A percentile compares a stretch with the other conserved stretches of the same genome.
These are phyloP conservation scores for Apostasia ramifera DNA, from an alignment of 106 monocot genomes.

Conservation along the genomic window DNA sequence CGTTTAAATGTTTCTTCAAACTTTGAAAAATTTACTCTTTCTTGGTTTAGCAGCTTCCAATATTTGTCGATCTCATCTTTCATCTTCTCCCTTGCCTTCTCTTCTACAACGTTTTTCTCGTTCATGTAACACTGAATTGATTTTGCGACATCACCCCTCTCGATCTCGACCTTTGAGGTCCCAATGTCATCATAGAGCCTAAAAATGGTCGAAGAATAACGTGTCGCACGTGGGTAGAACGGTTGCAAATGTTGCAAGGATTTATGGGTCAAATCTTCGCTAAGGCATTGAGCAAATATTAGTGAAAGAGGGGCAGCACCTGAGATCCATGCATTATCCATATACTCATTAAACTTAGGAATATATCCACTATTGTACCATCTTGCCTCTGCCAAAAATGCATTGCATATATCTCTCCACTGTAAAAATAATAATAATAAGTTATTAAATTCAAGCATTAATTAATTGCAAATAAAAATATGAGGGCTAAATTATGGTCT, in stretches of 20 bases:
- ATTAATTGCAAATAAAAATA: not conserved
- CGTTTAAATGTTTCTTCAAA: slow-evolving; percentile 1
- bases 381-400: slow-evolving; percentile 20
- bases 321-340: slow-evolving; percentile 14
- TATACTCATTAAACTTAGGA: slow-evolving; percentile 18
- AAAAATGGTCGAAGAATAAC: not conserved
- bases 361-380: slow-evolving; percentile 10
- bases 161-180: slow-evolving; percentile 18
- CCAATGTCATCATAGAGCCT: slow-evolving; percentile 22
- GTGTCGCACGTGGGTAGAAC: not conserved
- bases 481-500: too few relatives aligned
- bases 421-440: not conserved
- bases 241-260: not conserved
- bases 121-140: slow-evolving; percentile 27
- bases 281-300: not conserved
- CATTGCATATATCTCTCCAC: slow-evolving; percentile 21
- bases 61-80: not conserved
- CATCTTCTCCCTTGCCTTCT: not conserved
- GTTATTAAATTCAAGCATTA: not conserved
- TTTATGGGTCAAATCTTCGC: not conserved
- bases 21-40: not conserved
- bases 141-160: slow-evolving; percentile 7
- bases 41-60: slow-evolving; percentile 3
- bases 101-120: slow-evolving; percentile 11
- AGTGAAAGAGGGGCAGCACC: not conserved